These are phyloP conservation scores for Maudiozyma bulderi DNA, from an alignment of 805 yeast genomes.

Conservation along the genomic window DNA sequence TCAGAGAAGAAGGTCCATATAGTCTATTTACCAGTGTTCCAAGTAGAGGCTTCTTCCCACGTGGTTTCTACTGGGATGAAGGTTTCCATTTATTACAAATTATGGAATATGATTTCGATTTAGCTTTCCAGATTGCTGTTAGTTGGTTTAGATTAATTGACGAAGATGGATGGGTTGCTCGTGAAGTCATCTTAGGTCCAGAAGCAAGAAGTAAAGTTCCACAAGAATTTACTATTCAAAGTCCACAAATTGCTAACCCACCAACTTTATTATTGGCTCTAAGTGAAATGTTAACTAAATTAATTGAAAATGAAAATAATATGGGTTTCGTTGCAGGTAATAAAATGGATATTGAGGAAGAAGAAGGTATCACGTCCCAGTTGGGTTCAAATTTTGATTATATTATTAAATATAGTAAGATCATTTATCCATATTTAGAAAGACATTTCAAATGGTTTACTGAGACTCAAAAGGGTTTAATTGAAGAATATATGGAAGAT, in stretches of 20 bases:
- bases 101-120: conserved; percentile 71
- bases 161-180: conserved; percentile 85
- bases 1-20: conserved; percentile 63
- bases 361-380: conserved; percentile 23
- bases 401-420: conserved; percentile 45
- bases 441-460: conserved; percentile 81
- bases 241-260: conserved; percentile 87
- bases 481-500: conserved; percentile 50
- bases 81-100: conserved; percentile 88
- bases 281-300: conserved; percentile 43
- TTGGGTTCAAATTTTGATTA: conserved; percentile 52
- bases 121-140: conserved; percentile 66
- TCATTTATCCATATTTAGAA: conserved; percentile 67
- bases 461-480: conserved; percentile 65
- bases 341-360: conserved; percentile 7
- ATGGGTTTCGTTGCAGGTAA: conserved; percentile 2
- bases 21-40: conserved; percentile 80
- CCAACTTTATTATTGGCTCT: conserved; percentile 81
- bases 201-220: conserved; percentile 90
- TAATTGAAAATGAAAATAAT: conserved; percentile 22
- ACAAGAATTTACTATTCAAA: conserved; percentile 69
- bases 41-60: conserved; percentile 86
- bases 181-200: conserved; percentile 88
- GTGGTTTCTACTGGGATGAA: conserved; percentile 98
- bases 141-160: conserved; percentile 83